phyloP scores from a whole-genome alignment of 2,329 filamentous ascomycete genomes.

The Sporothrix inflata region DNA sequence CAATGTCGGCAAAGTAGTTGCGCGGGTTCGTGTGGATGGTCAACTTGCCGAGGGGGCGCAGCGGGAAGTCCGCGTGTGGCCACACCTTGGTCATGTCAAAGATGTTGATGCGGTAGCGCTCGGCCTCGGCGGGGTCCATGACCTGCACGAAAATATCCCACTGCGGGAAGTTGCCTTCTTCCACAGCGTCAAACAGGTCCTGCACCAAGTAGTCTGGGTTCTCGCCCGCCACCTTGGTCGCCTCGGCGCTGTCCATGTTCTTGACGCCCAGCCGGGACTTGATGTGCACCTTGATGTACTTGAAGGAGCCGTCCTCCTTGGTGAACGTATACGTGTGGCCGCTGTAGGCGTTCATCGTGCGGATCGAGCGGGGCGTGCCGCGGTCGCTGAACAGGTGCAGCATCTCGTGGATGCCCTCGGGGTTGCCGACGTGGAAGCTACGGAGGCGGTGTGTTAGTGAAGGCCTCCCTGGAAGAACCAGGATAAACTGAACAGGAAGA shows the following conservation, averaged over 20 bases:
- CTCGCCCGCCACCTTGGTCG: slow-evolving; percentile 55
- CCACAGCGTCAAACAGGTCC: slow-evolving; percentile 67
- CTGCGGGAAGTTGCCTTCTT: slow-evolving; percentile 61
- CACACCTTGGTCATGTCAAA: slow-evolving; percentile 73
- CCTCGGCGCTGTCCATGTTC: slow-evolving; percentile 62
- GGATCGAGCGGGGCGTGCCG: slow-evolving; percentile 66
- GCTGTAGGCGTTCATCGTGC: slow-evolving; percentile 70
- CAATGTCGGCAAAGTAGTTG: slow-evolving; percentile 72
- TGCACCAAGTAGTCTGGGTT: slow-evolving; percentile 66
- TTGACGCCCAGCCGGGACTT: slow-evolving; percentile 66
- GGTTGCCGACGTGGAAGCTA: slow-evolving; percentile 48
- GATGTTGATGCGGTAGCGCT: slow-evolving; percentile 64
- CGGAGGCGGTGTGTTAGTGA: too few relatives aligned
- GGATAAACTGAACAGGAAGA: slow-evolving; percentile 36
- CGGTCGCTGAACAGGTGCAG: slow-evolving; percentile 69
- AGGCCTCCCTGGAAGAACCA: too few relatives aligned
- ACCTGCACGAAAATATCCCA: slow-evolving; percentile 69
- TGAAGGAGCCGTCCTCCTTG: slow-evolving; percentile 66
- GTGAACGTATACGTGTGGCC: slow-evolving; percentile 69
- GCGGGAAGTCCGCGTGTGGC: slow-evolving; percentile 65
- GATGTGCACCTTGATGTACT: slow-evolving; percentile 67
- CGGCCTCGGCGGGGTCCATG: slow-evolving; percentile 64
- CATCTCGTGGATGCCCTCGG: slow-evolving; percentile 64
- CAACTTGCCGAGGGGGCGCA: slow-evolving; percentile 62
- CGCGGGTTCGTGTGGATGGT: slow-evolving; percentile 66